These are phyloP conservation scores for Cyclotella sp. DNA, from an alignment of 108 stramenopile species.

Conservation along the genomic window DNA sequence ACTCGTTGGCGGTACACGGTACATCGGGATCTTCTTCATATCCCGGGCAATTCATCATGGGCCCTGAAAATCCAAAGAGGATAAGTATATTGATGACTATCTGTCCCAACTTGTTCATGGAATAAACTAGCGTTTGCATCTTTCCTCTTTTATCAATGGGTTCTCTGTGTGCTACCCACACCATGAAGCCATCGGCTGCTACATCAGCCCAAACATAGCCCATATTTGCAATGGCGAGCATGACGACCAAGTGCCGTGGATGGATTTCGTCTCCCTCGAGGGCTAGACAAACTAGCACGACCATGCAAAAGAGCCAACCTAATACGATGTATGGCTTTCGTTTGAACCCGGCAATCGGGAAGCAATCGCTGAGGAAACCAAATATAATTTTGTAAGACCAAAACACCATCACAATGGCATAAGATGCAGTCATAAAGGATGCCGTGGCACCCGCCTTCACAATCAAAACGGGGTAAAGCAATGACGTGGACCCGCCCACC, in stretches of 20 bases:
- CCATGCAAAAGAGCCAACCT: constrained; percentile 53
- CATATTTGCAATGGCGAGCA: constrained; percentile 43
- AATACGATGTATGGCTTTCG: constrained; percentile 60
- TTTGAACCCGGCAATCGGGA: constrained; percentile 60
- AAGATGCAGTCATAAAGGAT: constrained; percentile 41
- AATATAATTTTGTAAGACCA: constrained; percentile 60
- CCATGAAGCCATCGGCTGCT: constrained; percentile 56
- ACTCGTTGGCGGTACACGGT: constrained; percentile 32
- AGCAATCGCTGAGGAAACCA: constrained; percentile 57
- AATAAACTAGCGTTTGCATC: constrained; percentile 57
- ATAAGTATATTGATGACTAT: constrained; percentile 54
- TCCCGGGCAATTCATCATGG: constrained; percentile 51
- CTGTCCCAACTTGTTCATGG: constrained; percentile 50
- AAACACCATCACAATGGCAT: constrained; percentile 53
- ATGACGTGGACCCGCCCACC: constrained; percentile 45
- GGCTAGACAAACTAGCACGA: constrained; percentile 38
- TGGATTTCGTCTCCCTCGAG: constrained; percentile 39
- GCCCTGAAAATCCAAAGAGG: constrained; percentile 55
- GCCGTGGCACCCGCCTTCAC: constrained; percentile 47
- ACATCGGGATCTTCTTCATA: constrained; percentile 43
- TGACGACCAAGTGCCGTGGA: constrained; percentile 37
- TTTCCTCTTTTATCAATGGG: constrained; percentile 53
- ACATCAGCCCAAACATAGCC: constrained; percentile 59
- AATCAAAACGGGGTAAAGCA: constrained; percentile 55
- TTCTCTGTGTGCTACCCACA: constrained; percentile 59